Base-by-base conservation (phyloP, 2,329 filamentous ascomycete genomes). In the Xylaria sp. region DNA sequence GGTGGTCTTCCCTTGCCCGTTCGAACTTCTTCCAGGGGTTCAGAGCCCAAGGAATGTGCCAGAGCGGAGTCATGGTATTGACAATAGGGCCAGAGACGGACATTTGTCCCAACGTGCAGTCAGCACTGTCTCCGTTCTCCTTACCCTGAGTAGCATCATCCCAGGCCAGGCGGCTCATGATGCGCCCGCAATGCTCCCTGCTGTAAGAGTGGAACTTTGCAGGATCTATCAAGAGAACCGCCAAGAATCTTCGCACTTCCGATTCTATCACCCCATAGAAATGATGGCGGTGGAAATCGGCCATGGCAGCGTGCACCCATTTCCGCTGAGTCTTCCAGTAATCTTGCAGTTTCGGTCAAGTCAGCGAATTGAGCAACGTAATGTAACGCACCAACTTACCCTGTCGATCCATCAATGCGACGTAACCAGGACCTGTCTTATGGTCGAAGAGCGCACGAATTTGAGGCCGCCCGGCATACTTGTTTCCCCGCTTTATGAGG, bases 21-120 rank as follows among this genome's bases (percentile, higher is more conserved):
- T 86, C 84, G 50, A 76, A 84, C 27, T 78, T 79, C 72, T 83
- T 82, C 84, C 84, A 86, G 4, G 83, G 83, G 74, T 86, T 86
- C 21, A 83, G 39, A 0, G 79, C 75, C 67, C 80, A 79, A 1
- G 81, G 81, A 1, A 85, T 72, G 45, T 80, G 70, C 84, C 84
- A 86, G 2, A 86, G 74, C 0, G 83, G 82, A n/a, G 83, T 81
- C 72, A 84, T 73, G 2, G 82, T 84, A 75, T 86, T 86, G 72
- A 85, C 82, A 61, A 86, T 78, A 14, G 83, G 83, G 0, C 84
- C 84, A 4, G 82, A 84, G n/a, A 85, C 81, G 19, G 83, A 85
- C 84, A 85, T 85, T 71, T 81, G 83, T 60, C 82, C 82, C 55
- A 85, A 78, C 1, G 83, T 86, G 63, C 74, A 74, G 76, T 84